Evolutionary conservation across 2,329 filamentous ascomycete species (phyloP), one percentile per base, ranked within the genome.

Genomic region (Fusarium mundagurra): DNA sequence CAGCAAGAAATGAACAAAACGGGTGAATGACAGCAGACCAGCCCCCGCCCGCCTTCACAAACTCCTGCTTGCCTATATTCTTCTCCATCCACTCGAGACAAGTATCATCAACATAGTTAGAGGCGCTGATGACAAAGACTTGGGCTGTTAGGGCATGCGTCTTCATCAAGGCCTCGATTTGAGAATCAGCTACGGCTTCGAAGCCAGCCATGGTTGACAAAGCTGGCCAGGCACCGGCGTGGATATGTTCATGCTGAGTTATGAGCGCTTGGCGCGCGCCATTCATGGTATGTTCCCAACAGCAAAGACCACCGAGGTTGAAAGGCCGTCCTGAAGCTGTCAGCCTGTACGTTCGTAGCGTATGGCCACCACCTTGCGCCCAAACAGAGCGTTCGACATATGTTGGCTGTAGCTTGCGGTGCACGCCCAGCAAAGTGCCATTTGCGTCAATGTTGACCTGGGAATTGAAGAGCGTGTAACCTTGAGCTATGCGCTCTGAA

Each of bases 81-180:
- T 22, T 38, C 14, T 38, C 50, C 50, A 54, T 54, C 50, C 50
- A 54, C 14, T 54, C 33, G 10, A 38, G 18, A 4, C 50, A 54
- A 13, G 24, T 54, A 10, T 22, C 7, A 4, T 54, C 50, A 17
- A 54, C 18, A 16, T 38, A 54, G 10, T 38, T 38, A 1, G 34
- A 54, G 0, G 50, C 34, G 0, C 13, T 13, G 34, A 54, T 54
- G 33, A 2, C 24, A 2, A 54, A 38, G 1, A 22, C 50, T 0
- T 54, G 50, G 0, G 50, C 50, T 1, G 50, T 54, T 0, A 38
- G 33, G 31, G 50, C 50, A 17, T 38, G 50, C 0, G 33, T 1
- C 2, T 54, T 54, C 50, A 54, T 38, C 7, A 54, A 38, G 29
- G 50, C 50, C 18, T 38, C 50, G 20, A 54, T 54, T 22, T 54